Evolutionary conservation across 805 yeast species (phyloP).

Genomic region (Candida yuanshanica): DNA sequence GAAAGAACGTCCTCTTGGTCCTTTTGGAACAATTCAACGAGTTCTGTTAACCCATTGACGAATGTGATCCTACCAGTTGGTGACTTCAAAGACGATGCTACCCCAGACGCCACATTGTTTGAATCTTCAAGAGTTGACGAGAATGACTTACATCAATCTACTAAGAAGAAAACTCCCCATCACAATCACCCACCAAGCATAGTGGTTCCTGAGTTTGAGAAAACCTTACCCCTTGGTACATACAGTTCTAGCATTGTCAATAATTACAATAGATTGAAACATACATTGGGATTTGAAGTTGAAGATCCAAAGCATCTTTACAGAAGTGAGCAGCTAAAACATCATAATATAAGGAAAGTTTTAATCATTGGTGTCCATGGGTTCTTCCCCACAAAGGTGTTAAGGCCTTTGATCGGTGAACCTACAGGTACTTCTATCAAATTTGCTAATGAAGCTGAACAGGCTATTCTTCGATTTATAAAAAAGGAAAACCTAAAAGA

Average conservation of each 20-base stretch:
- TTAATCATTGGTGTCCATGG: slow-evolving; percentile 94
- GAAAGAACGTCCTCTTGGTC: slow-evolving; percentile 21
- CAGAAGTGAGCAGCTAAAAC: slow-evolving; percentile 12
- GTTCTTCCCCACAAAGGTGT: slow-evolving; percentile 82
- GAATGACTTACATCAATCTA: neutral
- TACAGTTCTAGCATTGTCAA: slow-evolving; percentile 13
- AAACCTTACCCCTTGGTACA: slow-evolving; percentile 19
- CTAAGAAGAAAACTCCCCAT: slow-evolving; percentile 1
- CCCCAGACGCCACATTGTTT: slow-evolving; percentile 22
- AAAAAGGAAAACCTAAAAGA: slow-evolving; percentile 31
- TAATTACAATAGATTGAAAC: slow-evolving; percentile 19
- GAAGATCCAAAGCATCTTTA: slow-evolving; percentile 23
- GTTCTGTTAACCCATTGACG: slow-evolving; percentile 5
- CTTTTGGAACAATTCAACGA: slow-evolving; percentile 17
- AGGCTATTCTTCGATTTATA: slow-evolving; percentile 66
- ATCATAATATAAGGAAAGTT: slow-evolving; percentile 44
- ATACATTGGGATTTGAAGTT: slow-evolving; percentile 22
- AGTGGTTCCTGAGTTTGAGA: slow-evolving; percentile 23
- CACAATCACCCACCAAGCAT: slow-evolving; percentile 10
- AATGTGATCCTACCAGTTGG: slow-evolving; percentile 17
- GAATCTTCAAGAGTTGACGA: slow-evolving; percentile 12
- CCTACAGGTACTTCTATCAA: slow-evolving; percentile 94
- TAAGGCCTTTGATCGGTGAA: slow-evolving; percentile 84
- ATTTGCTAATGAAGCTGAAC: slow-evolving; percentile 88
- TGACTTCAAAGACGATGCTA: slow-evolving; percentile 1